Conservation (phyloP, 805 yeast species). For the Cyberlindnera mississippiensis region DNA sequence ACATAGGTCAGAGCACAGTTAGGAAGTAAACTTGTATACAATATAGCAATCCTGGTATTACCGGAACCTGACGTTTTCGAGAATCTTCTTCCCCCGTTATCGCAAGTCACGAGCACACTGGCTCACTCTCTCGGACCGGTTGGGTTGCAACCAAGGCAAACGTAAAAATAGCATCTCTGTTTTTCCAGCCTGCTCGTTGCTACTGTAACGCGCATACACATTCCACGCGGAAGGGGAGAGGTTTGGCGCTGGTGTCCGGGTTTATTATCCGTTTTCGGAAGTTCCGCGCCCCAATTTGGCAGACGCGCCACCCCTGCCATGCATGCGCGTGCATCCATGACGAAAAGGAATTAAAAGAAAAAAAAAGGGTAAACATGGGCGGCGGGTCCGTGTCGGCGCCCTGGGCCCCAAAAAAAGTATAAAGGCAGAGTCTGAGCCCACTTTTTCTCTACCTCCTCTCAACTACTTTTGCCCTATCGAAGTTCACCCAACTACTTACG, state of each 20-base stretch:
- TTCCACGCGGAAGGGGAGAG: constrained; percentile 3
- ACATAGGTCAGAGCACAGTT: too few relatives aligned
- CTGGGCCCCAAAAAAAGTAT: constrained; percentile 11
- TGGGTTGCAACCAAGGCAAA: too few relatives aligned
- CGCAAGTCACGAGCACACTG: too few relatives aligned
- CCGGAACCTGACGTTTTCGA: too few relatives aligned
- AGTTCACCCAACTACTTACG: constrained; percentile 26
- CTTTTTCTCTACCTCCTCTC: constrained; percentile 2
- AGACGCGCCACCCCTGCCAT: background rate
- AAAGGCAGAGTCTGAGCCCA: constrained; percentile 11
- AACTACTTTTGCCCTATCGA: background rate
- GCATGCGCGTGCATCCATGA: constrained; percentile 1
- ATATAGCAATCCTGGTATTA: too few relatives aligned
- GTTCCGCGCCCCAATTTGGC: constrained; percentile 4
- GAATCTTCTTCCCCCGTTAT: too few relatives aligned
- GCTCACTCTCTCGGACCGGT: too few relatives aligned
- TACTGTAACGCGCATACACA: background rate
- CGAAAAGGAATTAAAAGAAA: background rate
- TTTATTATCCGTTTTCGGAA: background rate
- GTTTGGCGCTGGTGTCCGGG: constrained; percentile 2
- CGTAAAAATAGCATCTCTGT: constrained; percentile 2
- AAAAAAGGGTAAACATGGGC: constrained; percentile 1
- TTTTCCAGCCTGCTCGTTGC: background rate
- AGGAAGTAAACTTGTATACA: too few relatives aligned
- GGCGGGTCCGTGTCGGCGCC: background rate